These are phyloP conservation scores for Senecio squalidus DNA, from an alignment of 140 eudicot species.

Conservation along the genomic window DNA sequence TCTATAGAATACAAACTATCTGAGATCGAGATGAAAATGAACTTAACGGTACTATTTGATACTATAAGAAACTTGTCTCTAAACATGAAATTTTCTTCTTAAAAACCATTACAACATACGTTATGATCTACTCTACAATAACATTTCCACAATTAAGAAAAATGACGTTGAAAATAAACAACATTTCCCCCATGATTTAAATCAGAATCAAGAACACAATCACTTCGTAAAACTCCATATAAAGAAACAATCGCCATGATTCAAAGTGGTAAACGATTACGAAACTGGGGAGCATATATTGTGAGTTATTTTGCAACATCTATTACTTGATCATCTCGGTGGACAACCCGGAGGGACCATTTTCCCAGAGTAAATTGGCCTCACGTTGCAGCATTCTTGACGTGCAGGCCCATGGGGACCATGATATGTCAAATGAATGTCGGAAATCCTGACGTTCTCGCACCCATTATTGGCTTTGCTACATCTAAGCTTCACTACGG, in stretches of 20 bases:
- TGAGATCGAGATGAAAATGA: too few relatives aligned
- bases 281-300: neutral
- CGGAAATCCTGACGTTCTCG: constrained; percentile 32
- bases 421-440: constrained; percentile 27
- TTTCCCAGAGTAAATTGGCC: constrained; percentile 29
- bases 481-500: constrained; percentile 40
- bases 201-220: neutral
- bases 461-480: constrained; percentile 45
- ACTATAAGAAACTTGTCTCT: neutral
- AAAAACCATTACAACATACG: neutral
- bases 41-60: too few relatives aligned
- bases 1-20: too few relatives aligned
- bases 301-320: neutral
- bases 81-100: neutral
- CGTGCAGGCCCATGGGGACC: constrained; percentile 25
- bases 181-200: neutral
- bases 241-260: neutral
- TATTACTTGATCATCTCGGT: neutral
- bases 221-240: neutral
- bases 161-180: neutral
- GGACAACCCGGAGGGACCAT: constrained; percentile 26
- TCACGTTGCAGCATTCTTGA: constrained; percentile 33
- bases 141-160: neutral
- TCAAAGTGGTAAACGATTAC: neutral
- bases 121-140: too few relatives aligned